Base-by-base conservation (phyloP, 1,284 basidiomycete genomes). In the Sphagnurus paluster region DNA sequence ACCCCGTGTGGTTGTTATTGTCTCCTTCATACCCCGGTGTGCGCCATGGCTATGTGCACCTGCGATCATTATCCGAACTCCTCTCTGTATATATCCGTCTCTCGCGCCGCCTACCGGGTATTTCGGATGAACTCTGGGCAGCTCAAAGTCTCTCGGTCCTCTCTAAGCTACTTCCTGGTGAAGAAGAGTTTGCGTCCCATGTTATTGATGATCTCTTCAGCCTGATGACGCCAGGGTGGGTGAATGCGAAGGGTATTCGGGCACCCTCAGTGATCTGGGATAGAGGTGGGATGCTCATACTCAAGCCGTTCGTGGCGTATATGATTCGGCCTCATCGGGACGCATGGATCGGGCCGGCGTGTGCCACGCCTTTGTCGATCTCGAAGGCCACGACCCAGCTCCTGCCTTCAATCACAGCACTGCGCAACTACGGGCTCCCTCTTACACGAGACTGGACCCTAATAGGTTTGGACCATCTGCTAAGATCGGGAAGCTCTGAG, bases 401-500 rank as follows among this genome's bases (percentile, higher is more conserved):
- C 26, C 70, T 83, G 19, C 76, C 80, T 1, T 62, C 75, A 1
- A 53, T 62, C 4, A 62, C 62, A 2, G 43, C 56, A 4, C 53
- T 69, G n/a, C 55, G 51, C 9, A 58, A 58, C 4, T 61, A 58
- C 33, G 77, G 86, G 0, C 75, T 95, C 8, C 90, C 93, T 0
- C 64, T 93, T 1, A 55, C 71, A 0, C 64, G 67, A 3, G 88
- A 92, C 60, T 98, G 93, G 91, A 65, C 80, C 1, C 72, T 89
- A 44, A 67, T 75, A 0, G 82, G 93, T 0, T 65, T 98, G 4
- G 80, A 93, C 57, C 89, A 95, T 56, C 79, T 98, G 5, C 71
- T 98, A 11, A 81, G 84, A 5, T 93, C 90, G 0, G 85, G 85
- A 4, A 79, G 81, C 7, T 91, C 90, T 0, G 66, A 75, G 0